Base-by-base conservation (phyloP, 2,329 filamentous ascomycete genomes). In the Helicocarpus griseus region DNA sequence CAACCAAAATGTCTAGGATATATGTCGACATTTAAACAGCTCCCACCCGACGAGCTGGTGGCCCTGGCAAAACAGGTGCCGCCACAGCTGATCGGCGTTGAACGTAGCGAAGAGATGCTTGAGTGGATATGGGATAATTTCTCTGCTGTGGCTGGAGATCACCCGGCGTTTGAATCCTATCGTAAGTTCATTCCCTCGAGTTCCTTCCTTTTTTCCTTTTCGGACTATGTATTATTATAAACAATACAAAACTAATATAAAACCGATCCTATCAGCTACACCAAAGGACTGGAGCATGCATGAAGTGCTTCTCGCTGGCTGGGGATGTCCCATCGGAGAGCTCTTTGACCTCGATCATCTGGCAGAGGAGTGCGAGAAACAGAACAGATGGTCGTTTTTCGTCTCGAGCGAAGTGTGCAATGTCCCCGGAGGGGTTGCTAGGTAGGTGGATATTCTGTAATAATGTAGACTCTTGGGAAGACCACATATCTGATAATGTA, bases 111-210 rank as follows among this genome's bases (percentile, higher is more conserved):
- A 5, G 74, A 73, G 9, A 71, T 75, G 19, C 69, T 80, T 7
- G 69, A 73, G 39, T 83, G 79, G 78, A 65, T 82, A 13, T 82
- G 79, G 78, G 73, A 82, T 48, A 69, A 73, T 14, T 82, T 83
- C 59, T 68, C 77, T 0, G 80, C 79, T 2, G 74, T 81, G 2
- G 80, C 75, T 0, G 77, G 80, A 11, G 80, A 83, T 54, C 73
- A 75, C 19, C 75, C 79, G 8, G 72, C 70, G 4, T 77, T 78
- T 58, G 79, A 82, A 60, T 73, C 73, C 26, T 53, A 50, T 50
- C 56, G 45, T 54, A 36, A 38, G 59, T 54, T 59, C 5, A 29
- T 29, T 39, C 69, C 71, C 5, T 67, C 68, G 9, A 63, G 67
- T 50, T 63, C 60, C 50, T 53, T 61, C 33, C 63, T 68, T 47